Evolutionary conservation across 2,329 filamentous ascomycete species (phyloP), one percentile per base, ranked within the genome.

Genomic region (Alternaria rosae): DNA sequence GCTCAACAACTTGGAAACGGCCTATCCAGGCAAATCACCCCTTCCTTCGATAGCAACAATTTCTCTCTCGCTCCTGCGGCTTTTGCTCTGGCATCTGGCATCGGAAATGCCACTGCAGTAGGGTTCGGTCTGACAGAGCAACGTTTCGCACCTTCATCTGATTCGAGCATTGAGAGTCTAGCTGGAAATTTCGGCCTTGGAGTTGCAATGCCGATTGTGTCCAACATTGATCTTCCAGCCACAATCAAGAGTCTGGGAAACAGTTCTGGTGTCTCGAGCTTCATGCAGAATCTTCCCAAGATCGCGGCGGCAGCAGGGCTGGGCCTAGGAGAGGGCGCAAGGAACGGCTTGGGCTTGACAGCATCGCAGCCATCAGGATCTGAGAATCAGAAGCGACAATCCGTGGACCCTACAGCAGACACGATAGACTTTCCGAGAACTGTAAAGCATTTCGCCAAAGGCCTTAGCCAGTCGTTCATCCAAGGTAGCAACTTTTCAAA

Each of bases 111-210:
- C 17, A 74, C 63, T 25, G 67, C 72, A 17, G 66, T 59, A 28
- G 73, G 72, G 5, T 58, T 76, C 4, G 72, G 71, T 6, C 43
- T 76, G 23, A 75, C 73, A 12, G 54, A 63, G 13, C 17, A 66
- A 42, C 54, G 65, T 15, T 69, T 68, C n/a, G 21, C 38, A 13
- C 74, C 74, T 4, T 61, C 64, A 0, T 67, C 67, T 13, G 61
- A 45, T 15, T 61, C 64, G 4, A 65, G 64, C 28, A 59, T 76
- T n/a, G 65, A 66, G 50, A 63, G 51, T 4, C 59, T 76, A 12
- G 72, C 73, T n/a, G 66, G 65, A 1, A 76, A 76, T 23, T 38
- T 76, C 28, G 73, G 74, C 1, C 65, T 76, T 3, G 74, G 74
- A 3, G 25, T 76, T 9, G 61, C 71, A 2, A 60, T 52, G 12